Conservation (phyloP, 257 asterid genomes). For the Solanum boliviense region DNA sequence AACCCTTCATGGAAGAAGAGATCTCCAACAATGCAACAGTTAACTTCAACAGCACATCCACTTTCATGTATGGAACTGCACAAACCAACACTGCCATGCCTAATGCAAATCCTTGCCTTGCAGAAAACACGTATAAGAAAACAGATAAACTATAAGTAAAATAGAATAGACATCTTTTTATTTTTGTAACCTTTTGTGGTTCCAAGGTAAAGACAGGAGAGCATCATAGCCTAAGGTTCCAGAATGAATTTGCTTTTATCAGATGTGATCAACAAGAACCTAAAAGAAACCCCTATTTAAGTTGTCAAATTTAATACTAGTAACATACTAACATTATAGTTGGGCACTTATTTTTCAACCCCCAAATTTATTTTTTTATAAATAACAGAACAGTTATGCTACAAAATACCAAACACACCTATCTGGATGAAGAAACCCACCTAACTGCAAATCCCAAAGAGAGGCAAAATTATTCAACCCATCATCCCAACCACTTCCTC, state of each 20-base stretch:
- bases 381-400: background rate
- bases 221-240: background rate
- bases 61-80: slow-evolving; percentile 37
- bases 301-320: background rate
- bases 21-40: slow-evolving; percentile 60
- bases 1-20: slow-evolving; percentile 89
- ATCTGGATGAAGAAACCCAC: background rate
- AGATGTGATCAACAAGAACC: background rate
- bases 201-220: background rate
- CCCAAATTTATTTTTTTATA: background rate
- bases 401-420: background rate
- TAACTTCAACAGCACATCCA: slow-evolving; percentile 73
- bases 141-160: background rate
- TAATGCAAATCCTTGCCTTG: slow-evolving; percentile 89
- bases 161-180: background rate
- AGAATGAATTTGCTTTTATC: background rate
- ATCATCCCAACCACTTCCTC: background rate
- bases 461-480: background rate
- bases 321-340: background rate
- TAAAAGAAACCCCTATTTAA: background rate
- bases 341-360: background rate
- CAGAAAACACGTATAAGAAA: slow-evolving; percentile 43
- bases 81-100: slow-evolving; percentile 64
- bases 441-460: background rate
- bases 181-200: background rate